These are phyloP conservation scores for Terfezia boudieri DNA, from an alignment of 495 filamentous ascomycete genomes.

Conservation along the genomic window DNA sequence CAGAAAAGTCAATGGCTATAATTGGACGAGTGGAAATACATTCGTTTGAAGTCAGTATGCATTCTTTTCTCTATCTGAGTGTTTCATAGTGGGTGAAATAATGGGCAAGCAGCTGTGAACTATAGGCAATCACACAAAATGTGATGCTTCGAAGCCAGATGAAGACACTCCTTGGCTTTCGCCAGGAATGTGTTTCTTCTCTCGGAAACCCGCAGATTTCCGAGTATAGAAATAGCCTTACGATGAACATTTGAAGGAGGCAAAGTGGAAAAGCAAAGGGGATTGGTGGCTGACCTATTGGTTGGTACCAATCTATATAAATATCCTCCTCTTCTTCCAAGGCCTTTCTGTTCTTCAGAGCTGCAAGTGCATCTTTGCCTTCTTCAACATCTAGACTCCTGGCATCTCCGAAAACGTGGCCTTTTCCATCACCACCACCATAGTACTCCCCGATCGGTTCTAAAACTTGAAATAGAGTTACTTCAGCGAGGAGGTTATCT, in stretches of 20 bases:
- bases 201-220: no score
- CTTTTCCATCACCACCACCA: slow-evolving; percentile 17
- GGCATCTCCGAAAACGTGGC: slow-evolving; percentile 16
- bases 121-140: no score
- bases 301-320: slow-evolving; percentile 17
- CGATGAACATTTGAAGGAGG: no score
- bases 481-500: slow-evolving; percentile 15
- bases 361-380: slow-evolving; percentile 16
- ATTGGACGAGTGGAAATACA: not conserved
- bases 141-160: no score
- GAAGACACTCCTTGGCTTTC: no score
- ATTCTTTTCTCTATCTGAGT: not conserved
- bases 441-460: slow-evolving; percentile 20
- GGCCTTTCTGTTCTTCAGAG: slow-evolving; percentile 18
- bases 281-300: slow-evolving; percentile 7
- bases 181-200: no score
- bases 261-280: not conserved
- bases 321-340: slow-evolving; percentile 19
- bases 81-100: no score
- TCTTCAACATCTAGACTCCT: slow-evolving; percentile 17
- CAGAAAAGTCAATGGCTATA: slow-evolving; percentile 16
- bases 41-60: not conserved
- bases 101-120: no score
- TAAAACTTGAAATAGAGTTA: slow-evolving; percentile 18
- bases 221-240: no score